A percentile compares a stretch with the other conserved stretches of the same genome.
Evolutionary conservation across 768 basidiomycete species (phyloP).

Genomic region (Suillus variegatus): DNA sequence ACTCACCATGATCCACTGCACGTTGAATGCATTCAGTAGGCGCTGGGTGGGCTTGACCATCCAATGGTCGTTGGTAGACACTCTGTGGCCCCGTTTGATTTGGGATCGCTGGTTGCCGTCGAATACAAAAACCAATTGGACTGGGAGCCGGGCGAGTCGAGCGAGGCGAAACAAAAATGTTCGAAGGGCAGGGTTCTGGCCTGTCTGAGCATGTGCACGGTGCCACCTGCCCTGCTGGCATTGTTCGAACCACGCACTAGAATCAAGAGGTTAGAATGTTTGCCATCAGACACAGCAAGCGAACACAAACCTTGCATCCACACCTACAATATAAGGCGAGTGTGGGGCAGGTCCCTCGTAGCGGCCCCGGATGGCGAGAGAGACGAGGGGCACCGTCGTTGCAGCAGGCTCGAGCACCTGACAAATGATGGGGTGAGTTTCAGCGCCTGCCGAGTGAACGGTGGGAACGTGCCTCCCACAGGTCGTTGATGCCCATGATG

Average conservation of each 20-base stretch:
- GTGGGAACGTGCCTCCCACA: neutral
- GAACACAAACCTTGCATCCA: neutral
- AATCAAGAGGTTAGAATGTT: no score
- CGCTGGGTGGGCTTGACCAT: no score
- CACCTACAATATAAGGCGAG: neutral
- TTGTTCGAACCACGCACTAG: neutral
- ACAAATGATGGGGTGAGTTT: neutral
- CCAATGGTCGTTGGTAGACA: no score
- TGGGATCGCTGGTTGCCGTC: no score
- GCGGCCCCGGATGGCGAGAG: neutral
- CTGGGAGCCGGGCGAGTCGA: slow-evolving; percentile 35
- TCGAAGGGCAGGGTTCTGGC: neutral
- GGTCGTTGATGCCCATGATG: neutral
- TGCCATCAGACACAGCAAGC: no score
- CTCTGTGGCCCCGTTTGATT: no score
- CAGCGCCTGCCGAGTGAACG: neutral
- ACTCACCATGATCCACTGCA: no score
- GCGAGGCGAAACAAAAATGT: slow-evolving; percentile 45
- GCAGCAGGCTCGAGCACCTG: neutral
- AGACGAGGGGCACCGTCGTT: neutral
- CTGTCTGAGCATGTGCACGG: neutral
- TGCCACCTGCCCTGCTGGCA: neutral
- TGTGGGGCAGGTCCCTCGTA: neutral
- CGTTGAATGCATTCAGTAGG: no score
- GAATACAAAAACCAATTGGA: slow-evolving; percentile 50